Evolutionary conservation across 2,329 filamentous ascomycete species (phyloP).

Genomic region (Macrophomina tecta): DNA sequence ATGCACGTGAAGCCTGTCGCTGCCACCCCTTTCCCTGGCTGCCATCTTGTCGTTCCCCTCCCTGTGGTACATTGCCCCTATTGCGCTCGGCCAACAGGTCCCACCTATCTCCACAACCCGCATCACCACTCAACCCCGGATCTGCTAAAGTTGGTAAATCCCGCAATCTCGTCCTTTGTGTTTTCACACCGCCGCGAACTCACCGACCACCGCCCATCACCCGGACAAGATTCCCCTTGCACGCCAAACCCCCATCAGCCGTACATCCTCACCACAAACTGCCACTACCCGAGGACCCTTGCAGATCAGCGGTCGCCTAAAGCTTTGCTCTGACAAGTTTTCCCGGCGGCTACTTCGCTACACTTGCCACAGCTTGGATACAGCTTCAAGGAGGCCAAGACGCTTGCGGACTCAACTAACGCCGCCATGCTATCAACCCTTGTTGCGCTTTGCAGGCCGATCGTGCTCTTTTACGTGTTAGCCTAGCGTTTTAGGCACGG

Average conservation of each 20-base stretch:
- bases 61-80: neutral
- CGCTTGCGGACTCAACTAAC: neutral
- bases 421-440: neutral
- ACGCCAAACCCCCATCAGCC: neutral
- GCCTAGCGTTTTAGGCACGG: conserved; percentile 6
- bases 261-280: conserved; percentile 4
- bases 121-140: conserved; percentile 9
- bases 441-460: neutral
- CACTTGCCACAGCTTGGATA: neutral
- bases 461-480: neutral
- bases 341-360: conserved; percentile 16
- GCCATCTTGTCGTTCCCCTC: too few relatives aligned
- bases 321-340: neutral
- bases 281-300: conserved; percentile 11
- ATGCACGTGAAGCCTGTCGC: neutral
- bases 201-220: neutral
- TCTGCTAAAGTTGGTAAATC: conserved; percentile 23
- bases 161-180: conserved; percentile 2
- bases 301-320: conserved; percentile 9
- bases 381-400: neutral
- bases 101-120: conserved; percentile 1
- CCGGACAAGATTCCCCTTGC: neutral
- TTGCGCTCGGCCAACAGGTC: neutral
- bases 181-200: conserved; percentile 11
- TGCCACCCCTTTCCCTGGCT: neutral